Conservation (phyloP, 2,329 filamentous ascomycete species). For the Bipolaris zeicola region DNA sequence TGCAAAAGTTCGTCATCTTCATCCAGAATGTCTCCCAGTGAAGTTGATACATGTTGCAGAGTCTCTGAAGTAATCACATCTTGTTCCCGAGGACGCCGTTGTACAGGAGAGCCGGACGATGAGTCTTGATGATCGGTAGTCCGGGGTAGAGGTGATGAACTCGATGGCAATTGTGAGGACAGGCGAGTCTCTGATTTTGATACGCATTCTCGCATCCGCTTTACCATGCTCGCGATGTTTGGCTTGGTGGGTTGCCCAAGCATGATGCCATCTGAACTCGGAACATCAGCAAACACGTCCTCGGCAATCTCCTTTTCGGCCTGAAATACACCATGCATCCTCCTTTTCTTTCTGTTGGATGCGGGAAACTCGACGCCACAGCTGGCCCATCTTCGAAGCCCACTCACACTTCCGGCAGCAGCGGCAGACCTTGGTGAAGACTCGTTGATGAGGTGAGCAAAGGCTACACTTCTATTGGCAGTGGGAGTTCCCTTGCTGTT, state of each 20-base stretch:
- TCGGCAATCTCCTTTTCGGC: slow-evolving; percentile 32
- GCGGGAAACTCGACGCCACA: slow-evolving; percentile 57
- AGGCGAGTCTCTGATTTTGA: slow-evolving; percentile 32
- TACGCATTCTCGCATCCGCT: slow-evolving; percentile 55
- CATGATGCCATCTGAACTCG: slow-evolving; percentile 41
- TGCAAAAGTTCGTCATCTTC: slow-evolving; percentile 11
- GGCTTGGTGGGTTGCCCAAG: slow-evolving; percentile 33
- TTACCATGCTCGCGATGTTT: slow-evolving; percentile 45
- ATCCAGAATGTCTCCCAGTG: slow-evolving; percentile 6
- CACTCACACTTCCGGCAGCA: slow-evolving; percentile 53
- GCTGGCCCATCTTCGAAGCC: slow-evolving; percentile 57
- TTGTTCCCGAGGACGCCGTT: slow-evolving; percentile 31
- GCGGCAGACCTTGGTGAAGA: slow-evolving; percentile 54
- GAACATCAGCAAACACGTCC: slow-evolving; percentile 37
- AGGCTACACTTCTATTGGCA: slow-evolving; percentile 46
- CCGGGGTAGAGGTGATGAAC: slow-evolving; percentile 55
- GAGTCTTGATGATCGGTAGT: slow-evolving; percentile 20
- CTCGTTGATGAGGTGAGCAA: slow-evolving; percentile 53
- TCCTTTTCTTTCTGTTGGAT: slow-evolving; percentile 50
- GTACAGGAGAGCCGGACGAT: slow-evolving; percentile 39
- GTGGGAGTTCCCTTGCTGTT: slow-evolving; percentile 46
- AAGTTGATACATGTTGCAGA: slow-evolving; percentile 10
- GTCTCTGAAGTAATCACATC: slow-evolving; percentile 14
- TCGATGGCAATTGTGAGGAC: slow-evolving; percentile 48
- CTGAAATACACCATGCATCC: slow-evolving; percentile 43